phyloP scores from a whole-genome alignment of 2,329 filamentous ascomycete genomes.

The Zasmidium cellare region DNA sequence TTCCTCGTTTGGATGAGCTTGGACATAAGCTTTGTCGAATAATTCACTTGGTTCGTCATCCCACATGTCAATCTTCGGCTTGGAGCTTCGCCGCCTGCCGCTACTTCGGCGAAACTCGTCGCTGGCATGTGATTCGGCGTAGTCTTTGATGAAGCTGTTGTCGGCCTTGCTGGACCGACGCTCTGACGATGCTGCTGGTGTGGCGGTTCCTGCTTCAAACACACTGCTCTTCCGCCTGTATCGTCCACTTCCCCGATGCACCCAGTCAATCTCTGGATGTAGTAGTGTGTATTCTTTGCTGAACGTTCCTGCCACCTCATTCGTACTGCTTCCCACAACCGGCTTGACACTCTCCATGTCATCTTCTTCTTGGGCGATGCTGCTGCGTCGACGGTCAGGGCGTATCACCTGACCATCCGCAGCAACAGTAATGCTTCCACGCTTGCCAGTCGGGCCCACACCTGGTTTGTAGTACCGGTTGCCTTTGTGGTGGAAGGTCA shows the following conservation, averaged over 20 bases:
- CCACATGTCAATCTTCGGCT: constrained; percentile 3
- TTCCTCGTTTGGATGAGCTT: constrained; percentile 23
- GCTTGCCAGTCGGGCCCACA: constrained; percentile 22
- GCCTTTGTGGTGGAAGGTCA: constrained; percentile 32
- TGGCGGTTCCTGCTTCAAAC: constrained; percentile 8
- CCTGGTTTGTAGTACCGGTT: constrained; percentile 34
- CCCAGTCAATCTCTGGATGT: constrained; percentile 22
- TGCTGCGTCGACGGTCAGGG: neutral
- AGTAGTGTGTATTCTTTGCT: constrained; percentile 16
- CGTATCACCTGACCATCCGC: constrained; percentile 10
- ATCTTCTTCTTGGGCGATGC: constrained; percentile 3
- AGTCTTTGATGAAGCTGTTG: constrained; percentile 15
- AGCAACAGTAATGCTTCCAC: constrained; percentile 20
- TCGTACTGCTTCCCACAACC: neutral
- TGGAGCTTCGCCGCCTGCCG: constrained; percentile 17
- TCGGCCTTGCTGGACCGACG: constrained; percentile 22
- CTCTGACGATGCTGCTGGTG: constrained; percentile 19
- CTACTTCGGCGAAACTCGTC: constrained; percentile 17
- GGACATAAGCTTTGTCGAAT: constrained; percentile 25
- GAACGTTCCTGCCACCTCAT: neutral
- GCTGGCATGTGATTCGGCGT: constrained; percentile 15
- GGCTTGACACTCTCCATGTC: neutral
- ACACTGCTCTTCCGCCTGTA: constrained; percentile 20
- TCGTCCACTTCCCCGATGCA: constrained; percentile 24
- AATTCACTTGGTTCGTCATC: constrained; percentile 12